Conservation (phyloP, 768 basidiomycete species). For the Lyophyllum semitale region DNA sequence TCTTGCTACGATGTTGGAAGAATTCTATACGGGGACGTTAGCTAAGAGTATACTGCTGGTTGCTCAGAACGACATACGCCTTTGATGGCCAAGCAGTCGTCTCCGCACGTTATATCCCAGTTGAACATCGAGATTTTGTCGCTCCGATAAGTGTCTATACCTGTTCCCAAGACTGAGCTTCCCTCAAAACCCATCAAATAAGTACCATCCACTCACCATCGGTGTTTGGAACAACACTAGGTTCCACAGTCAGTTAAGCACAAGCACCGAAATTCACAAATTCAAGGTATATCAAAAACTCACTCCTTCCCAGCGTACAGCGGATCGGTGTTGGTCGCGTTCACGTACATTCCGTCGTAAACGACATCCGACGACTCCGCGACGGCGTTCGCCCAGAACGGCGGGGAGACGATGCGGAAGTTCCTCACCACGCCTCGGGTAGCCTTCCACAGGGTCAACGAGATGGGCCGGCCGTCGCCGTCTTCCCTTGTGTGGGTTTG, state of each 20-base stretch:
- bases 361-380: conserved; percentile 49
- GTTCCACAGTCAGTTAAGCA: not conserved
- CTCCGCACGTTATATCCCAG: conserved; percentile 65
- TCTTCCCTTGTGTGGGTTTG: conserved; percentile 46
- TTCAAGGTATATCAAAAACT: conserved; percentile 8
- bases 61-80: conserved; percentile 39
- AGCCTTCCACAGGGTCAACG: conserved; percentile 50
- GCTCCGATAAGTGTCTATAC: conserved; percentile 58
- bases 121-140: conserved; percentile 48
- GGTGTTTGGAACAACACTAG: conserved; percentile 58
- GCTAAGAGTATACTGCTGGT: not conserved
- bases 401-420: conserved; percentile 54
- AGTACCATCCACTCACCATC: conserved; percentile 41
- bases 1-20: conserved; percentile 48
- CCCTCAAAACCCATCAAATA: not conserved
- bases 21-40: conserved; percentile 35
- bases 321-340: conserved; percentile 58
- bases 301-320: conserved; percentile 52
- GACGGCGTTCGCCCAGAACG: conserved; percentile 63
- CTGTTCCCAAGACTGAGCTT: conserved; percentile 22
- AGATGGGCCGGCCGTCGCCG: conserved; percentile 60
- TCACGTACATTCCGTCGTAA: conserved; percentile 59
- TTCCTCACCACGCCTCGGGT: conserved; percentile 42
- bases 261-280: not conserved
- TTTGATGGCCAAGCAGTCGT: conserved; percentile 67